phyloP scores from a whole-genome alignment of 345 rosid species.

The Aquilaria sinensis region DNA sequence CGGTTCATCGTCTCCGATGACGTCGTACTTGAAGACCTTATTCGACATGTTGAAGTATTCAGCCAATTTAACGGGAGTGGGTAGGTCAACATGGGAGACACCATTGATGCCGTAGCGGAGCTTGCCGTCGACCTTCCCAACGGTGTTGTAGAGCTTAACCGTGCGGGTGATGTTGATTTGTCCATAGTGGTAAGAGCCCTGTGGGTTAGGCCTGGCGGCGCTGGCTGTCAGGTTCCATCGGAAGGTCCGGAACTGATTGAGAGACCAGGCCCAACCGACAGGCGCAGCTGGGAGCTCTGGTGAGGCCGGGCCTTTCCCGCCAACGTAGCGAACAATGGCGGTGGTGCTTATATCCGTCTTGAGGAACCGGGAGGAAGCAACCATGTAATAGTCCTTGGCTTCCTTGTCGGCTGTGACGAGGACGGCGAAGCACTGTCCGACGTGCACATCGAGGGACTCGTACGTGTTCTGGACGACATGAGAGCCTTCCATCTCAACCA shows the following conservation, averaged over 20 bases:
- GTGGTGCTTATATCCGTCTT: constrained; percentile 28
- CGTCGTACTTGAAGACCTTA: constrained; percentile 52
- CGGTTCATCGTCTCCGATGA: constrained; percentile 39
- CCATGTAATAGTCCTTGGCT: constrained; percentile 50
- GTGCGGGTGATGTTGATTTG: constrained; percentile 63
- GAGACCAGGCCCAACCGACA: constrained; percentile 71
- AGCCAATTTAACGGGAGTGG: constrained; percentile 60
- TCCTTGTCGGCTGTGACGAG: constrained; percentile 54
- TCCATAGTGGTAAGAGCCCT: constrained; percentile 79
- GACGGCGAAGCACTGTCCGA: constrained; percentile 60
- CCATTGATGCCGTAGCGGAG: constrained; percentile 62
- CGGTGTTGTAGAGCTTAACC: constrained; percentile 49
- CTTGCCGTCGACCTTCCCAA: constrained; percentile 31
- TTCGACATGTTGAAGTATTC: constrained; percentile 44
- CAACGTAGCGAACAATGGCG: constrained; percentile 42
- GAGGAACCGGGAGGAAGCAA: constrained; percentile 57
- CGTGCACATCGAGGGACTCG: constrained; percentile 63
- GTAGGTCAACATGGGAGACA: constrained; percentile 43
- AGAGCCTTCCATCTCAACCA: constrained; percentile 76
- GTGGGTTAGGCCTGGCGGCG: constrained; percentile 82
- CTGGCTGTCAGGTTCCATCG: constrained; percentile 74
- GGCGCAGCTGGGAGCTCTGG: constrained; percentile 40
- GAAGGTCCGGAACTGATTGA: constrained; percentile 68
- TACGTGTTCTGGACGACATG: constrained; percentile 57
- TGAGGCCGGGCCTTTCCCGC: constrained; percentile 33